Evolutionary conservation across 768 basidiomycete species (phyloP).

Genomic region (Podaxis sp.): DNA sequence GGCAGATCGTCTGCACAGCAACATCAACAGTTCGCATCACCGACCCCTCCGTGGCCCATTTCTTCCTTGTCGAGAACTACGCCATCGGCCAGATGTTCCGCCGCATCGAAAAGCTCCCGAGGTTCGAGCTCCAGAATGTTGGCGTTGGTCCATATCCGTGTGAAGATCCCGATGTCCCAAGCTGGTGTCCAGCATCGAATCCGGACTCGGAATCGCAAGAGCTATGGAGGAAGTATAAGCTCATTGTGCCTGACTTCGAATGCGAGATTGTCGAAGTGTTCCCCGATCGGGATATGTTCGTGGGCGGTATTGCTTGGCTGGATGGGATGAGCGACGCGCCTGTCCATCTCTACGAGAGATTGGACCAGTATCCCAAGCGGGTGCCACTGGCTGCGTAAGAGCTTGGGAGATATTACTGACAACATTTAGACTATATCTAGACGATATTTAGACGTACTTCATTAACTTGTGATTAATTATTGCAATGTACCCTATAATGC

Average conservation of each 20-base stretch:
- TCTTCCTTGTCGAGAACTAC: constrained; percentile 65
- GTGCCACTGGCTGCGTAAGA: neutral
- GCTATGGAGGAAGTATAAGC: constrained; percentile 58
- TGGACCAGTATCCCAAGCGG: neutral
- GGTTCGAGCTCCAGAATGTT: neutral
- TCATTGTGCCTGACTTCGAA: constrained; percentile 54
- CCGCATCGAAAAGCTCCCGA: constrained; percentile 28
- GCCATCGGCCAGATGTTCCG: constrained; percentile 70
- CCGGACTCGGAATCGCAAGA: constrained; percentile 5
- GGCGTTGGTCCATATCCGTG: neutral
- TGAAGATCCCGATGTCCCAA: neutral
- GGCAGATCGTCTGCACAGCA: constrained; percentile 56
- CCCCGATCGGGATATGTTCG: constrained; percentile 66
- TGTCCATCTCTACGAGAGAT: neutral
- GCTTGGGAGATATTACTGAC: neutral
- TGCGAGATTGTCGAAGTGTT: constrained; percentile 73
- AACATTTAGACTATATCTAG: neutral
- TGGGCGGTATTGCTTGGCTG: constrained; percentile 53
- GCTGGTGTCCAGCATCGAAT: neutral
- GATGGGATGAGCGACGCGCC: constrained; percentile 18
- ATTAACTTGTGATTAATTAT: too few species aligned
- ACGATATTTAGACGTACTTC: too few species aligned
- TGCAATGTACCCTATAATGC: too few species aligned
- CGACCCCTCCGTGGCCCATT: constrained; percentile 50
- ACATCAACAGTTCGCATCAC: constrained; percentile 65